Evolutionary conservation across 2,329 filamentous ascomycete species (phyloP), one percentile per base, ranked within the genome.

Genomic region (Fusarium nygamai): DNA sequence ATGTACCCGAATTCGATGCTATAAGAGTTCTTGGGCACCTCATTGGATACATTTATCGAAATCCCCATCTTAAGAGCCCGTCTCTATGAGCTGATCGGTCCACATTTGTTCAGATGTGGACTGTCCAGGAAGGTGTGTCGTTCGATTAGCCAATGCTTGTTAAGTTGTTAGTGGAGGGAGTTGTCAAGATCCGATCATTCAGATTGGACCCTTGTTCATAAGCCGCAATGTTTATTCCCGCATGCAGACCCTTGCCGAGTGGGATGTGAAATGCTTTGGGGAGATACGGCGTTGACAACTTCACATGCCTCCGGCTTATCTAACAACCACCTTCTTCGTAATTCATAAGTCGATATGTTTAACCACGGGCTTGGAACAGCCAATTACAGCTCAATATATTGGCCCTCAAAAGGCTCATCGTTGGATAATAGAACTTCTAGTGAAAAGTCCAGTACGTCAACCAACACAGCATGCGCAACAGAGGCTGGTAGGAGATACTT

Each of bases 1-100:
- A 38, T 61, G 39, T 48, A 72, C 19, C 60, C 46, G 29, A 53
- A 19, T 27, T 38, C 8, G 16, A 38, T 22, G 12, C 16, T 6
- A 27, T 38, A 20, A 31, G 27, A n/a, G 4, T 19, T 31, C 13
- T 34, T 13, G 4, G 8, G 8, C 27, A 33, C 43, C 13, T 48
- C 9, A 71, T 71, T 71, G 69, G 67, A 16, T 22, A 33, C 1
- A 38, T 56, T 61, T 73, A 50, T 64, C 54, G 56, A 66, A 51
- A 22, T 54, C n/a, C 48, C 46, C 43, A 22, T 34, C 61, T 67
- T 27, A 31, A n/a, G 38, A 44, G 20, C 46, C 13, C 24, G 13
- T 44, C 20, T 24, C 29, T 17, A n/a, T 71, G 67, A 43, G 9
- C 58, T 62, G 46, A 71, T 58, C 34, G 36, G 24, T 61, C 27